Conservation (phyloP, 805 yeast genomes). For the Metschnikowia vanudenii region DNA sequence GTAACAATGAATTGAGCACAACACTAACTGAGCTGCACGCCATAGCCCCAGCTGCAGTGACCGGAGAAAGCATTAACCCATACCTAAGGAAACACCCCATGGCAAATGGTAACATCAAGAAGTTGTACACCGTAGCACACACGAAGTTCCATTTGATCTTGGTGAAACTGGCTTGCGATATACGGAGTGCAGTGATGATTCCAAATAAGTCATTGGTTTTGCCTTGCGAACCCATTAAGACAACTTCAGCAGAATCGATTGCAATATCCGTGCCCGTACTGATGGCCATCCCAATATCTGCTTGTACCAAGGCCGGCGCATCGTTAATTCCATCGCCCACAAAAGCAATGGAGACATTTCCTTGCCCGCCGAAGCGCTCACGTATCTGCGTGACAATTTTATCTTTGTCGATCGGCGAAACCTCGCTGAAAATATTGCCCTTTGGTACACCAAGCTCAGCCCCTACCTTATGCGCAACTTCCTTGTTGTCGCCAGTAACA, state of each 20-base stretch:
- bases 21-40: conserved; percentile 90
- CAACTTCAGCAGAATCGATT: conserved; percentile 93
- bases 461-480: conserved; percentile 66
- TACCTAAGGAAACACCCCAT: conserved; percentile 86
- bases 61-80: conserved; percentile 76
- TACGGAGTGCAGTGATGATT: conserved; percentile 59
- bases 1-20: conserved; percentile 69
- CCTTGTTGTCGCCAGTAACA: conserved; percentile 82
- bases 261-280: conserved; percentile 95
- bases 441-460: conserved; percentile 61
- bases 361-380: conserved; percentile 33
- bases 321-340: conserved; percentile 98
- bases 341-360: conserved; percentile 61
- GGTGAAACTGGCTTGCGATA: conserved; percentile 66
- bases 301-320: conserved; percentile 89
- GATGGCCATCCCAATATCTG: conserved; percentile 88
- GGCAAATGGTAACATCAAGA: conserved; percentile 87
- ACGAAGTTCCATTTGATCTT: conserved; percentile 78
- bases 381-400: conserved; percentile 60
- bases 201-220: conserved; percentile 42
- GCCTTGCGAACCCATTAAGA: conserved; percentile 49
- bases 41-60: conserved; percentile 90
- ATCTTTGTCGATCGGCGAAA: conserved; percentile 63
- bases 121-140: conserved; percentile 84
- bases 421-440: conserved; percentile 67